Evolutionary conservation across 2,329 filamentous ascomycete species (phyloP).

Genomic region (Trematosphaeria pertusa): DNA sequence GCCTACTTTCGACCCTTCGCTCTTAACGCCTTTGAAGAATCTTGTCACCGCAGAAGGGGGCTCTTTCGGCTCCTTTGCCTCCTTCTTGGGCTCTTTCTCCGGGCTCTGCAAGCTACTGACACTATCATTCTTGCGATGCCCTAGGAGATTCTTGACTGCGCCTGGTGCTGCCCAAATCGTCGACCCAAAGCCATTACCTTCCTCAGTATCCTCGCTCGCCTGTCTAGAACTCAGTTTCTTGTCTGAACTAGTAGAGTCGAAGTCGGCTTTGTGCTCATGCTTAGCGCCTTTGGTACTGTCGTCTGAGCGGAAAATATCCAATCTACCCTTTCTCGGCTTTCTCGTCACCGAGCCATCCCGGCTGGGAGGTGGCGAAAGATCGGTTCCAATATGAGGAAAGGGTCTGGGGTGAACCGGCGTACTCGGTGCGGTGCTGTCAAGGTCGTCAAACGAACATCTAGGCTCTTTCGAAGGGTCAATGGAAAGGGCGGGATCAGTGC

Average conservation of each 20-base stretch:
- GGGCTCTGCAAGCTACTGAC: conserved; percentile 41
- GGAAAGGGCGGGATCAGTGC: conserved; percentile 23
- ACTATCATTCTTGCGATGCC: conserved; percentile 48
- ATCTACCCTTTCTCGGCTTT: conserved; percentile 46
- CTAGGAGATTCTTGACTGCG: conserved; percentile 41
- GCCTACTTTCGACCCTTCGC: conserved; percentile 67
- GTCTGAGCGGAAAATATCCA: conserved; percentile 52
- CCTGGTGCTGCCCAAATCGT: conserved; percentile 41
- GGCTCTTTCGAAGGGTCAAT: conserved; percentile 36
- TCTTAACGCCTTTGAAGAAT: conserved; percentile 80
- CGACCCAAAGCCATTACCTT: conserved; percentile 36
- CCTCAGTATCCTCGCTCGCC: conserved; percentile 39
- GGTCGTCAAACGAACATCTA: conserved; percentile 48
- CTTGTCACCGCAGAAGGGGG: conserved; percentile 67
- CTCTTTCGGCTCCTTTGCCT: conserved; percentile 52
- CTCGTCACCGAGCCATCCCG: conserved; percentile 38
- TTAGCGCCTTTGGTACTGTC: conserved; percentile 42
- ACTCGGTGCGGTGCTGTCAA: conserved; percentile 48
- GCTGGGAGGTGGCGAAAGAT: conserved; percentile 47
- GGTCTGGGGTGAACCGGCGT: conserved; percentile 43
- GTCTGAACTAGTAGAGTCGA: conserved; percentile 26
- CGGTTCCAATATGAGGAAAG: conserved; percentile 41
- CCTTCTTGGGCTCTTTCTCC: conserved; percentile 34
- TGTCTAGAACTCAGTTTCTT: conserved; percentile 37
- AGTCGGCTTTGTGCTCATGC: conserved; percentile 25